Evolutionary conservation across 2,329 filamentous ascomycete genomes (phyloP).

Genomic region (Pseudopyricularia javanii): DNA sequence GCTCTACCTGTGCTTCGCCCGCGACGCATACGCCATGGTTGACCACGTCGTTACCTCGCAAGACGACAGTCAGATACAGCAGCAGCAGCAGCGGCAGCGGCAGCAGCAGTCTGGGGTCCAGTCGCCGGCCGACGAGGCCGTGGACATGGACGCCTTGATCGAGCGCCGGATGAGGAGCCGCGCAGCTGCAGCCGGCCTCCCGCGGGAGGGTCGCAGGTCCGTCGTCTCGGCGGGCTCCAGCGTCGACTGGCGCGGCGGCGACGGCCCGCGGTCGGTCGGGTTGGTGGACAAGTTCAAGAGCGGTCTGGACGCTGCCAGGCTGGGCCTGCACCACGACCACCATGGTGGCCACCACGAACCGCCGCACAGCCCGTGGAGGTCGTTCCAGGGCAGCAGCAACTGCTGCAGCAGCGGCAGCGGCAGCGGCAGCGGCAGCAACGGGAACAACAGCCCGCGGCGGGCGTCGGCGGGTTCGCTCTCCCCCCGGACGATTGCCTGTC

Average conservation of each 20-base stretch:
- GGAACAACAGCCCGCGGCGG: background rate
- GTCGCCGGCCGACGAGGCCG: background rate
- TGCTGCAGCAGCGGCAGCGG: no score
- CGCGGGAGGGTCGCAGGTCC: background rate
- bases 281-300: background rate
- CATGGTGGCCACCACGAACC: no score
- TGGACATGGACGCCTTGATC: background rate
- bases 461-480: background rate
- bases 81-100: background rate
- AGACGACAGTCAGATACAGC: background rate
- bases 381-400: no score
- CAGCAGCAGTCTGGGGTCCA: background rate
- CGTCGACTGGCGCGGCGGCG: background rate
- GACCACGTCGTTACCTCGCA: conserved; percentile 9
- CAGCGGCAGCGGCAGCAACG: no score
- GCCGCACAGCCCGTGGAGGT: background rate
- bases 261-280: background rate
- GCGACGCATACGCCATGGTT: conserved; percentile 28
- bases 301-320: background rate
- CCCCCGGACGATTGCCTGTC: background rate
- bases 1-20: conserved; percentile 31
- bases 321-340: background rate
- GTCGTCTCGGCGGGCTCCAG: background rate
- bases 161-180: background rate
- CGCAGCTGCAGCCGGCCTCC: background rate